A percentile compares a stretch with the other conserved stretches of the same genome.
Evolutionary conservation across 208 protist genomes (phyloP).

Genomic region (Acanthamoeba castellanii): DNA sequence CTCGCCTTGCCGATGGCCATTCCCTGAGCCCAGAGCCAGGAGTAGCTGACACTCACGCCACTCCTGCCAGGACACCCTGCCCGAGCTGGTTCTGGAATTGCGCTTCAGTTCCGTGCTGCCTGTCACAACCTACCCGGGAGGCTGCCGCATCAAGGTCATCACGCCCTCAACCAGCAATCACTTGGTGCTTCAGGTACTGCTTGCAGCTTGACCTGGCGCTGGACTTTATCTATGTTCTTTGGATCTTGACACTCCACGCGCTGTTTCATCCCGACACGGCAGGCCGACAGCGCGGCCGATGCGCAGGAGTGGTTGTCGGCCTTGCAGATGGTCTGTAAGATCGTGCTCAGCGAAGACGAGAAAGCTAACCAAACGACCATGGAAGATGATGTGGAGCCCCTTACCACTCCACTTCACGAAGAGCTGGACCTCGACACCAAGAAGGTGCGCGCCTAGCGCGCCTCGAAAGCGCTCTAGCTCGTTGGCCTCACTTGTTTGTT

Average conservation of each 20-base stretch:
- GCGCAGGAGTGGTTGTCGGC: constrained; percentile 42
- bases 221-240: background rate
- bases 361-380: background rate
- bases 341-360: constrained; percentile 37
- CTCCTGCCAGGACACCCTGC: background rate
- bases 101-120: constrained; percentile 15
- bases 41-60: too few species aligned
- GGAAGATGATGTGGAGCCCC: background rate
- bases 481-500: background rate
- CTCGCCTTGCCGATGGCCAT: background rate
- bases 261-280: too few species aligned
- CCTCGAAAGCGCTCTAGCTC: too few species aligned
- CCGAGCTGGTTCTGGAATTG: constrained; percentile 19
- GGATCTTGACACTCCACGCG: background rate
- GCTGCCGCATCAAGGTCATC: constrained; percentile 41
- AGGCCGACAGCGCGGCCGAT: constrained; percentile 47
- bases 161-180: constrained; percentile 41
- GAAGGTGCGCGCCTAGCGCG: background rate
- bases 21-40: background rate
- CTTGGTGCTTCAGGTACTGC: background rate
- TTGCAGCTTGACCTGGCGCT: background rate
- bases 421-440: background rate
- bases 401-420: background rate
- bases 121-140: background rate
- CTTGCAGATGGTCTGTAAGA: constrained; percentile 52